phyloP scores from a whole-genome alignment of 805 yeast genomes.

The Wickerhamomyces hampshirensis region DNA sequence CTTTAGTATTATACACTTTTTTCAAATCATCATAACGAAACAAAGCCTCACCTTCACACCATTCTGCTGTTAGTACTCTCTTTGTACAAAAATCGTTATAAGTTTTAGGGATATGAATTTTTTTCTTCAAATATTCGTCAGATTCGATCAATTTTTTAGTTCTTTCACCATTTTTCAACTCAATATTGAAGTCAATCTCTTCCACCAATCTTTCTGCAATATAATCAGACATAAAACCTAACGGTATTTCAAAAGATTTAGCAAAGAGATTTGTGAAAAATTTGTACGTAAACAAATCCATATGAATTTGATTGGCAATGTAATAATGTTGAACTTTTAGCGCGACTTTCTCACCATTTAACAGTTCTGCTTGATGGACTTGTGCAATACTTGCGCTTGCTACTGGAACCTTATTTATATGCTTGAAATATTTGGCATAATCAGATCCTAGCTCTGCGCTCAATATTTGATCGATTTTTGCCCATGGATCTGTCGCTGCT shows the following conservation, averaged over 20 bases:
- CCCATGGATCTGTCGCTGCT: conserved; percentile 61
- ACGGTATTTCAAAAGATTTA: conserved; percentile 58
- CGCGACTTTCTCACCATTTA: conserved; percentile 50
- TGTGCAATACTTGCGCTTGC: conserved; percentile 79
- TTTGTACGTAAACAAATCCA: conserved; percentile 58
- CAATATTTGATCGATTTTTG: conserved; percentile 35
- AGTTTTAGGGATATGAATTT: conserved; percentile 52
- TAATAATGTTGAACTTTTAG: conserved; percentile 64
- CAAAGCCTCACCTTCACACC: conserved; percentile 70
- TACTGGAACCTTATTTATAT: conserved; percentile 51
- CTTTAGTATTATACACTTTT: conserved; percentile 32
- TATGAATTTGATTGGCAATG: conserved; percentile 52
- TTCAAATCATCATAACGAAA: conserved; percentile 40
- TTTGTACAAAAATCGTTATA: conserved; percentile 41
- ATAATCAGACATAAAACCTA: conserved; percentile 50
- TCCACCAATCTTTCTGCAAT: conserved; percentile 51
- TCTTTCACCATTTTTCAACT: conserved; percentile 45
- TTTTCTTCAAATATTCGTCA: conserved; percentile 37
- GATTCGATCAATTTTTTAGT: conserved; percentile 33
- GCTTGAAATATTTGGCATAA: conserved; percentile 36
- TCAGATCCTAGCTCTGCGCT: conserved; percentile 36
- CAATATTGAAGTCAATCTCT: conserved; percentile 60
- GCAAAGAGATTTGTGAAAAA: conserved; percentile 49
- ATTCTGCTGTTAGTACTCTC: conserved; percentile 60
- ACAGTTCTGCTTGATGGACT: conserved; percentile 52